Base-by-base conservation (phyloP, 202 grass and related monocot genomes). In the Setaria viridis region DNA sequence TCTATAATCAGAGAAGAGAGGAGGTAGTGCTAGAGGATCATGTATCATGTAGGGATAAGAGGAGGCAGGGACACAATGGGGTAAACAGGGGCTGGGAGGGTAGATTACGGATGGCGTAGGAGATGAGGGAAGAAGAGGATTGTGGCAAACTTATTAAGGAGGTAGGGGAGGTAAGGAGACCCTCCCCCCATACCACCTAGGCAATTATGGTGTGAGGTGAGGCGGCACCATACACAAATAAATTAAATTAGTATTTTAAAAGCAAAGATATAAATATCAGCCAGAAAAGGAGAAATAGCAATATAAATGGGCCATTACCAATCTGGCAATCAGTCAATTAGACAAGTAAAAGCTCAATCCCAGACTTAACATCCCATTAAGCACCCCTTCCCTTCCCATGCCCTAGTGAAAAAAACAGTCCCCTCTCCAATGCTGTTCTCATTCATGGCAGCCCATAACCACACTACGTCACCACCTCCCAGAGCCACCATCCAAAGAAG, bases 241-340 rank as follows among this genome's bases (percentile, higher is more conserved):
- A 74, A 74, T 54, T 54, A 74, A 73, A 74, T 74, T 54, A 54
- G 48, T 34, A 35, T 54, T 54, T 74, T 12, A 74, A 74, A 54
- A 37, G 2, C 30, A 74, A 8, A 74, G 2, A 49, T 25, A 54
- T 74, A 54, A 54, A 54, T 72, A 54, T 74, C 30, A 74, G 30
- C 15, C 71, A 74, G 49, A 74, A 74, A 74, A 11, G 48, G 30
- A 74, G 21, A 74, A 54, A 35, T 11, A 54, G 0, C 6, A 54
- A 33, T 54, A 74, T 35, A 74, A 74, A 73, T 73, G 47, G 15
- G 8, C 12, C 19, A 49, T 48, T 72, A 72, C 11, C n/a, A 71
- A 6, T 49, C 12, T 50, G 46, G 25, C 19, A 70, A 70, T 70
- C 69, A 49, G 20, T 11, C 57, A 29, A 25, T n/a, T 11, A 60